Evolutionary conservation across 805 yeast genomes (phyloP), one percentile per base, ranked within the genome.

Genomic region (Starmerella cellae): DNA sequence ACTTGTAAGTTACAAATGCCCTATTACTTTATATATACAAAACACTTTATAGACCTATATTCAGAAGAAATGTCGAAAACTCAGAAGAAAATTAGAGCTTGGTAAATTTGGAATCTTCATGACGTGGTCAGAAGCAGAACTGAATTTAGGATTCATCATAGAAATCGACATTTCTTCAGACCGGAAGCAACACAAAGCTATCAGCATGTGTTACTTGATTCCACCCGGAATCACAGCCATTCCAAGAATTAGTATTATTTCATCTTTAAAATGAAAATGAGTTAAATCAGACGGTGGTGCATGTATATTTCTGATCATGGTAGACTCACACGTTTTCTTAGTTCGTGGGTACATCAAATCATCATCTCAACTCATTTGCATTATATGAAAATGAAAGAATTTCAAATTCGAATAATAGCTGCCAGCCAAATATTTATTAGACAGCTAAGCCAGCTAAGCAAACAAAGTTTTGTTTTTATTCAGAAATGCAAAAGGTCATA

Each of bases 81-180:
- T 41, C 43, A 41, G 43, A 41, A 51, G 51, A 50, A 51, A 49
- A 52, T 49, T 49, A 50, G 54, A 51, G 52, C 53, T 52, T 53
- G 54, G 57, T 54, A 50, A 47, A 38, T 39, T 48, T 44, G 43
- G 44, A n/a, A 35, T 52, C 56, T 52, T 53, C 56, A 52, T 31
- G 44, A 47, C 31, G 41, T 49, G 50, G 49, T 54, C 58, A 54
- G 58, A 53, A 54, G 58, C 58, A 54, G 58, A 54, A 54, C 57
- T 53, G 58, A 53, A 43, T 33, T 35, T 33, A 23, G 43, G 45
- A 47, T 44, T 53, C 58, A 54, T 54, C 57, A 53, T 44, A 11
- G 46, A 38, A 36, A 16, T 19, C 39, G 8, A 31, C 35, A 17
- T 13, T 9, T 9, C 14, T 13, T 8, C 35, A 8, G 10, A 17